Evolutionary conservation across 192 early-diverging fungal genomes (phyloP).

Genomic region (Umbelopsis sp.): DNA sequence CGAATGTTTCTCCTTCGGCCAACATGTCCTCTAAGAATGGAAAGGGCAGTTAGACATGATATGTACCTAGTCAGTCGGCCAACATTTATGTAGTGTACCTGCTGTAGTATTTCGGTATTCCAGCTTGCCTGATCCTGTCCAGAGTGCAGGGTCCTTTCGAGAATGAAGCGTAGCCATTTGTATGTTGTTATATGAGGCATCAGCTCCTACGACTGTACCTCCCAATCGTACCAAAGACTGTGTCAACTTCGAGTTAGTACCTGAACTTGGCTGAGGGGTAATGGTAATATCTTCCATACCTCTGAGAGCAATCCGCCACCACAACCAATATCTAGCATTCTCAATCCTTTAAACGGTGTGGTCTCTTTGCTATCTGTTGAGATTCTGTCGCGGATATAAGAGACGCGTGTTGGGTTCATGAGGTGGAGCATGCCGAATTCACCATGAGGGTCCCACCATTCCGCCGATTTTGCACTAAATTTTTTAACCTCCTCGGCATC

Average conservation of each 20-base stretch:
- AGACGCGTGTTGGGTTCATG: conserved; percentile 72
- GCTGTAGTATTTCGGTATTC: conserved; percentile 71
- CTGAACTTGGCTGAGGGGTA: background rate
- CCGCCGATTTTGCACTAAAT: conserved; percentile 66
- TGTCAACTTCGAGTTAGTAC: background rate
- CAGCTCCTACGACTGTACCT: conserved; percentile 71
- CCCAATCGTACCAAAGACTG: conserved; percentile 80
- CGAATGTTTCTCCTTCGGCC: conserved; percentile 58
- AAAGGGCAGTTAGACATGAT: background rate
- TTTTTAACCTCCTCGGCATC: conserved; percentile 74
- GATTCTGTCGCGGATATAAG: conserved; percentile 69
- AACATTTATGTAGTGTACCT: conserved; percentile 24
- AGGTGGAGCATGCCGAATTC: conserved; percentile 82
- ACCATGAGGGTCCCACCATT: conserved; percentile 93
- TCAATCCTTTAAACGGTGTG: conserved; percentile 54
- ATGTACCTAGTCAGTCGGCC: too few relatives aligned
- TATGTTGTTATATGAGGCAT: conserved; percentile 86
- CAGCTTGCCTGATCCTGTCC: conserved; percentile 47
- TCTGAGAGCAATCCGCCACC: conserved; percentile 92
- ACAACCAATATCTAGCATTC: conserved; percentile 89
- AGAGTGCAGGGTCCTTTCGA: conserved; percentile 64
- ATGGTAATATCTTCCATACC: conserved; percentile 35
- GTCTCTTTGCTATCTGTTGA: background rate
- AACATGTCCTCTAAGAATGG: conserved; percentile 59
- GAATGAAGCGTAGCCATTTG: conserved; percentile 77